Evolutionary conservation across 768 basidiomycete species (phyloP).

Genomic region (Tricholoma bakamatsutake): DNA sequence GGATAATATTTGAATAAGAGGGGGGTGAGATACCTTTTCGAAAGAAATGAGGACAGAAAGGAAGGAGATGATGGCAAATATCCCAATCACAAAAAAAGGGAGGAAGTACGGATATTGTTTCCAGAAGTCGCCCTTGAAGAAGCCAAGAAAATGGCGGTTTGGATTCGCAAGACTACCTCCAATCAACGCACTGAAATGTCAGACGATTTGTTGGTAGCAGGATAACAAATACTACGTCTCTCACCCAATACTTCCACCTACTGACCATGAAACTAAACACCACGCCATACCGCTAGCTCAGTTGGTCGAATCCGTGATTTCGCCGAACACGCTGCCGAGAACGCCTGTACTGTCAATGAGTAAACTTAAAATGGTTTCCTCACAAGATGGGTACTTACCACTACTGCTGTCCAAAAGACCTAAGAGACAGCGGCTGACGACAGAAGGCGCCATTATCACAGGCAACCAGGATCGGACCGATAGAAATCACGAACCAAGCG

Average conservation of each 20-base stretch:
- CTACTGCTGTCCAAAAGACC: conserved; percentile 57
- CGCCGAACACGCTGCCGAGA: conserved; percentile 66
- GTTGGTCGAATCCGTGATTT: conserved; percentile 60
- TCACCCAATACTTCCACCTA: conserved; percentile 38
- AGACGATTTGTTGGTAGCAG: conserved; percentile 10
- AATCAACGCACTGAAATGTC: conserved; percentile 47
- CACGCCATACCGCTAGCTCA: conserved; percentile 36
- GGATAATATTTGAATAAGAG: neutral
- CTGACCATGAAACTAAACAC: conserved; percentile 37
- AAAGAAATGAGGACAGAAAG: neutral
- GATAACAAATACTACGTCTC: conserved; percentile 26
- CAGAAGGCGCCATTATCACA: neutral
- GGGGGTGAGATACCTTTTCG: neutral
- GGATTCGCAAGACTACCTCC: conserved; percentile 57
- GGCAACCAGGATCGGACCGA: neutral
- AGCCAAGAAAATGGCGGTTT: conserved; percentile 23
- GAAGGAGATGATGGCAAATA: neutral
- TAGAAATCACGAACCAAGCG: conserved; percentile 17
- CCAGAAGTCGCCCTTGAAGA: conserved; percentile 52
- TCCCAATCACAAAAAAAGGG: conserved; percentile 37
- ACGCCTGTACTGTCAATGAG: conserved; percentile 35
- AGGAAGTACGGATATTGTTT: conserved; percentile 67
- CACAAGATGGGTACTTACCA: conserved; percentile 10
- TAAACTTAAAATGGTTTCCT: neutral
- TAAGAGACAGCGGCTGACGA: conserved; percentile 40